Conservation (phyloP, 441 rosid species). For the Iberis amara region DNA sequence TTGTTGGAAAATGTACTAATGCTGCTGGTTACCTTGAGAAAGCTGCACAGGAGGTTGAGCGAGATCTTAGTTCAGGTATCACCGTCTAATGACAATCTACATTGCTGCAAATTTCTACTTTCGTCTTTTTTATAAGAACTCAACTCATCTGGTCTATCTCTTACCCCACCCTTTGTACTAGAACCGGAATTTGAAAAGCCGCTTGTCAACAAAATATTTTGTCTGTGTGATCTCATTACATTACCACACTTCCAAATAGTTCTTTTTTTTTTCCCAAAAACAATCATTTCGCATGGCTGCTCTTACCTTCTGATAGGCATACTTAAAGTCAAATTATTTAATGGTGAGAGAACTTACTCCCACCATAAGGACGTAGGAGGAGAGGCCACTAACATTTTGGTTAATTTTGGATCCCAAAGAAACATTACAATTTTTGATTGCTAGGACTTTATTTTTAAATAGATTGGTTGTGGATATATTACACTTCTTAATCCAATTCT, state of each 20-base stretch:
- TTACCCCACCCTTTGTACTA: constrained; percentile 16
- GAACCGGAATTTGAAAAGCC: constrained; percentile 1
- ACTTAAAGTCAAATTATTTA: no score
- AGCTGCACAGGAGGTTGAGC: constrained; percentile 56
- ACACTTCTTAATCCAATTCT: not conserved
- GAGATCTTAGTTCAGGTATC: constrained; percentile 59
- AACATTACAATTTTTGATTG: no score
- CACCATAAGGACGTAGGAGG: no score
- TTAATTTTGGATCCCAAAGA: no score
- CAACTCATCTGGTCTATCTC: not conserved
- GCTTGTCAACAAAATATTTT: not conserved
- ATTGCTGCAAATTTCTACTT: constrained; percentile 15
- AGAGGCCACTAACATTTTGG: no score
- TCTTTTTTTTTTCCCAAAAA: no score
- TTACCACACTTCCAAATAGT: not conserved
- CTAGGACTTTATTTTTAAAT: no score
- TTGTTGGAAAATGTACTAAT: constrained; percentile 57
- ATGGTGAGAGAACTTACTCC: no score
- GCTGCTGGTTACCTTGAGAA: constrained; percentile 60
- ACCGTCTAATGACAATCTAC: constrained; percentile 20
- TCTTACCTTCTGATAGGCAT: no score
- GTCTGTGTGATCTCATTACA: no score
- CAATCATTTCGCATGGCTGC: no score
- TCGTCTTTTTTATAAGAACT: constrained; percentile 3
- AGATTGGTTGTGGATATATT: no score